Evolutionary conservation across 768 basidiomycete genomes (phyloP).

Genomic region (Leccinum uliginosum): DNA sequence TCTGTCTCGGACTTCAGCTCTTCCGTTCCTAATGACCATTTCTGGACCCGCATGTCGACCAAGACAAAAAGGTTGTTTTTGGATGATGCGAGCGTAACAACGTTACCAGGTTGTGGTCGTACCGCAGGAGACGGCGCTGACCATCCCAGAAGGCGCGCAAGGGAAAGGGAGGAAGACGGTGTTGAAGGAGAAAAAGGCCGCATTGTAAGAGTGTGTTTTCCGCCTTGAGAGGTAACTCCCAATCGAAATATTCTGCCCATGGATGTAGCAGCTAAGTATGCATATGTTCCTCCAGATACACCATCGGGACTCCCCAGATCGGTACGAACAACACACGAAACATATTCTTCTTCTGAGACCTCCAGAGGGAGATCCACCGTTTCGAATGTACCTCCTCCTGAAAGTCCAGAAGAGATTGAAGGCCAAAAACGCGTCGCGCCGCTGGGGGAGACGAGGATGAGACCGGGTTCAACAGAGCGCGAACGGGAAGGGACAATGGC

Average conservation of each 20-base stretch:
- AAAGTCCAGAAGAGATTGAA: slow-evolving; percentile 76
- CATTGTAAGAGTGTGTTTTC: slow-evolving; percentile 56
- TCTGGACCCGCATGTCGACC: slow-evolving; percentile 63
- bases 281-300: slow-evolving; percentile 6
- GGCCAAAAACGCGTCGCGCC: slow-evolving; percentile 88
- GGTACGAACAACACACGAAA: slow-evolving; percentile 63
- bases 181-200: slow-evolving; percentile 57
- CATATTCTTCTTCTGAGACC: slow-evolving; percentile 47
- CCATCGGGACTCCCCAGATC: slow-evolving; percentile 43
- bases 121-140: slow-evolving; percentile 35
- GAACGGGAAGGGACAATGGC: slow-evolving; percentile 61
- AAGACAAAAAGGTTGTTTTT: slow-evolving; percentile 64
- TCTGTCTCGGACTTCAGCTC: slow-evolving; percentile 56
- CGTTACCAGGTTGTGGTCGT: slow-evolving; percentile 51
- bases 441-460: slow-evolving; percentile 67
- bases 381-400: slow-evolving; percentile 66
- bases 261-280: slow-evolving; percentile 65
- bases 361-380: slow-evolving; percentile 43
- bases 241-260: slow-evolving; percentile 63
- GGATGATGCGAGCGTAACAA: slow-evolving; percentile 56
- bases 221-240: slow-evolving; percentile 60
- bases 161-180: slow-evolving; percentile 36
- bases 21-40: slow-evolving; percentile 56
- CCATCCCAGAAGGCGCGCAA: slow-evolving; percentile 41
- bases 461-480: slow-evolving; percentile 65